phyloP scores from a whole-genome alignment of 495 filamentous ascomycete species.

The Podospora tetraspora region DNA sequence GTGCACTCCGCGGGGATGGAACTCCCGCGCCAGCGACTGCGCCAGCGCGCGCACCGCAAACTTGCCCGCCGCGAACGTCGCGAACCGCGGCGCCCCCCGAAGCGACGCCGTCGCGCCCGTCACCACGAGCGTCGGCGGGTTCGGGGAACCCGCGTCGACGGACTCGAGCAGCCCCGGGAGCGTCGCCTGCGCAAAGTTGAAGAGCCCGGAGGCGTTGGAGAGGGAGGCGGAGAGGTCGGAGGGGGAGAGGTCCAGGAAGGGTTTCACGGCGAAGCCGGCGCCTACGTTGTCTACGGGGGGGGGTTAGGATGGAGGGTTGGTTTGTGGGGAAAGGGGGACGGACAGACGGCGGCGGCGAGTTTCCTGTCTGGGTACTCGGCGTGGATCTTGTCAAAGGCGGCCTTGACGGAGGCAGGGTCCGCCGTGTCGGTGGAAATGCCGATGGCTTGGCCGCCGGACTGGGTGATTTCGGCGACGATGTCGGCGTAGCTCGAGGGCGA shows the following conservation, averaged over 20 bases:
- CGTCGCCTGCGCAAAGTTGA: conserved; percentile 68
- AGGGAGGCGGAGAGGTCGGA: conserved; percentile 58
- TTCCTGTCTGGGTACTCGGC: conserved; percentile 48
- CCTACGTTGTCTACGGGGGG: conserved; percentile 53
- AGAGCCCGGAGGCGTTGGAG: conserved; percentile 62
- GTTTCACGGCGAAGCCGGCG: conserved; percentile 64
- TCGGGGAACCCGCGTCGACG: conserved; percentile 34
- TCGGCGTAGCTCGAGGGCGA: conserved; percentile 59
- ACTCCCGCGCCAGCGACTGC: conserved; percentile 80
- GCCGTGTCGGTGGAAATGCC: conserved; percentile 72
- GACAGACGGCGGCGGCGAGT: conserved; percentile 71
- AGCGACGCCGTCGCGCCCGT: conserved; percentile 83
- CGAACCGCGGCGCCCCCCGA: conserved; percentile 64
- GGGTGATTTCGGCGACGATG: conserved; percentile 70
- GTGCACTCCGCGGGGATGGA: conserved; percentile 84
- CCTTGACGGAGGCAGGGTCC: conserved; percentile 54
- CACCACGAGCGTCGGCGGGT: conserved; percentile 80
- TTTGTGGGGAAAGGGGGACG: too few relatives aligned
- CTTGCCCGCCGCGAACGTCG: conserved; percentile 71
- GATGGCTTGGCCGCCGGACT: conserved; percentile 62
- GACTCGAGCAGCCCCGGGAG: conserved; percentile 64
- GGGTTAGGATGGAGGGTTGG: not conserved
- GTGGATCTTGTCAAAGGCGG: conserved; percentile 63
- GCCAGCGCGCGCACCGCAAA: conserved; percentile 73
- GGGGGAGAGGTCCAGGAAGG: conserved; percentile 68